These are phyloP conservation scores for Melaleuca alternifolia DNA, from an alignment of 345 rosid genomes.

Conservation along the genomic window DNA sequence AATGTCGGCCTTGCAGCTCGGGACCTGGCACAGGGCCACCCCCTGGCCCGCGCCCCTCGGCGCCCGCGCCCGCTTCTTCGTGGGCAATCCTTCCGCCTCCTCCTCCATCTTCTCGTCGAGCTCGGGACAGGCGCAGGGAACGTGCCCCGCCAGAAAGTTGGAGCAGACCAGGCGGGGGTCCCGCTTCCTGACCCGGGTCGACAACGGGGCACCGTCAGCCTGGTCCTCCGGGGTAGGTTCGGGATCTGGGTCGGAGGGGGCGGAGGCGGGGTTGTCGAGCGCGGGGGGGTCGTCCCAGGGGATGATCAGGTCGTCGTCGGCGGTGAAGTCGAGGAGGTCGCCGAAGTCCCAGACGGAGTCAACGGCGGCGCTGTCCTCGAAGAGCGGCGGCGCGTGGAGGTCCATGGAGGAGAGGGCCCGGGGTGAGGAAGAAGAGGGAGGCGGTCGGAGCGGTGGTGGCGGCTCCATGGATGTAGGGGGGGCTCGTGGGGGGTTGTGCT, in stretches of 20 bases:
- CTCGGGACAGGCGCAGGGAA: conserved; percentile 95
- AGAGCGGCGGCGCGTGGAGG: neutral
- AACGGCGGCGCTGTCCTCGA: conserved; percentile 26
- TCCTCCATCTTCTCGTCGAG: conserved; percentile 48
- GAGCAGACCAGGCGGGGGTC: conserved; percentile 83
- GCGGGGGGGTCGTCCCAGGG: conserved; percentile 20
- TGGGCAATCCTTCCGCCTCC: conserved; percentile 40
- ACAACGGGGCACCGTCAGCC: neutral
- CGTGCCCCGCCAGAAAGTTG: conserved; percentile 69
- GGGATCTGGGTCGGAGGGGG: conserved; percentile 13
- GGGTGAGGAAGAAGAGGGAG: neutral
- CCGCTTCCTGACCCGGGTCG: conserved; percentile 69
- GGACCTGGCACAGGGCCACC: conserved; percentile 59
- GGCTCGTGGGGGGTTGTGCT: neutral
- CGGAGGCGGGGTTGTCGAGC: neutral
- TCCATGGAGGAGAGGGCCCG: neutral
- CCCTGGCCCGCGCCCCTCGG: conserved; percentile 24
- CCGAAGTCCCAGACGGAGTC: conserved; percentile 67
- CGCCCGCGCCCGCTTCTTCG: conserved; percentile 48
- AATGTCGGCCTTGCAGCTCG: conserved; percentile 73
- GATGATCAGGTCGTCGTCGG: conserved; percentile 43
- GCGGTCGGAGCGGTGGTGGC: neutral
- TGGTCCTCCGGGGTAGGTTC: neutral
- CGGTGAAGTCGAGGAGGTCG: conserved; percentile 69
- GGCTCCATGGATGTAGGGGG: neutral